Evolutionary conservation across 495 filamentous ascomycete genomes (phyloP).

Genomic region (Aspergillus conjunctus): DNA sequence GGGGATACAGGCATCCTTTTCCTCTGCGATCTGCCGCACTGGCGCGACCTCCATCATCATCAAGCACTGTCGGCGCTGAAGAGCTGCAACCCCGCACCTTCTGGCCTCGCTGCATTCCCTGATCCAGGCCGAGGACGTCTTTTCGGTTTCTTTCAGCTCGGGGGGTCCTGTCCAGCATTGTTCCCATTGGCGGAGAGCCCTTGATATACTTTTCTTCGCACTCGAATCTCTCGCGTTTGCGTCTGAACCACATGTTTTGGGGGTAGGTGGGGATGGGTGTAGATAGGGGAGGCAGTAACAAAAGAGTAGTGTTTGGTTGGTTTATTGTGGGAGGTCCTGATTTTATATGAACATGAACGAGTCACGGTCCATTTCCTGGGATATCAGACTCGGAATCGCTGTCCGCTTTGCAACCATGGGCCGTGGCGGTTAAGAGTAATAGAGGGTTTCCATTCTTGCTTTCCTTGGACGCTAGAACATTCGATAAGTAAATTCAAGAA

Average conservation of each 20-base stretch:
- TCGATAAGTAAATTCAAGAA: too few species aligned
- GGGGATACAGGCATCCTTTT: neutral
- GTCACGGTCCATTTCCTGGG: too few species aligned
- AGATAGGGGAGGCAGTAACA: too few species aligned
- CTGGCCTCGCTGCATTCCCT: neutral
- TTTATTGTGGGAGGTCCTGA: too few species aligned
- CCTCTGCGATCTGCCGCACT: neutral
- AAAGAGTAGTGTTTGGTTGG: too few species aligned
- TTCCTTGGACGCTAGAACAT: too few species aligned
- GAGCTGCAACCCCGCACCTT: neutral
- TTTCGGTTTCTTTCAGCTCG: neutral
- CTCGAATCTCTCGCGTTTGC: neutral
- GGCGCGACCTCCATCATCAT: neutral
- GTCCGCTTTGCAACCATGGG: too few species aligned
- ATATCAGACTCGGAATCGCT: too few species aligned
- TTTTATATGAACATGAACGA: too few species aligned
- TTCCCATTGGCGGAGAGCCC: neutral
- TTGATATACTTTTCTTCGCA: neutral
- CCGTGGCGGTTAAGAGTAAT: too few species aligned
- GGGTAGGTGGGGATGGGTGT: too few species aligned
- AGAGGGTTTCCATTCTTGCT: too few species aligned
- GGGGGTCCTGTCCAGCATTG: neutral
- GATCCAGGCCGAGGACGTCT: neutral
- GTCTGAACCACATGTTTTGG: neutral
- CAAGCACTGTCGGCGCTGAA: neutral